Evolutionary conservation across 2,329 filamentous ascomycete genomes (phyloP).

Genomic region (Fusarium hainanense): DNA sequence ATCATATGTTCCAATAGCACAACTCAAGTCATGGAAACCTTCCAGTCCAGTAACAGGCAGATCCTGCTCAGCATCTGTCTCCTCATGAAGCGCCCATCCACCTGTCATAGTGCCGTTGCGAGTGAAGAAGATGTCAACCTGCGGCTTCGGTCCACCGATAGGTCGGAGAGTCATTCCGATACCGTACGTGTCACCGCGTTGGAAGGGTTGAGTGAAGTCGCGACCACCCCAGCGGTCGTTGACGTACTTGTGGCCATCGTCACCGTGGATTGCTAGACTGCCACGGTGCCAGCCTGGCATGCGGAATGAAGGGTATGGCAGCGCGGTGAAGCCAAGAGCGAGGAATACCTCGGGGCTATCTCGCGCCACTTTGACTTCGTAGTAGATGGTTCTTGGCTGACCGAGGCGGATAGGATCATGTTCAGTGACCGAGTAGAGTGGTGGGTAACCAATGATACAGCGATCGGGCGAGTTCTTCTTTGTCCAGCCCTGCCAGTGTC

Average conservation of each 20-base stretch:
- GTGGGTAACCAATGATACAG: conserved; percentile 74
- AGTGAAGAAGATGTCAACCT: conserved; percentile 71
- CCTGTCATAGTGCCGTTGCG: conserved; percentile 69
- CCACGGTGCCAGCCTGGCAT: conserved; percentile 85
- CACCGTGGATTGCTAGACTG: conserved; percentile 79
- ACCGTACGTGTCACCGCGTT: conserved; percentile 73
- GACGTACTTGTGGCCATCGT: conserved; percentile 80
- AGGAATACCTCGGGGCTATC: conserved; percentile 63
- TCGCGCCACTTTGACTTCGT: conserved; percentile 70
- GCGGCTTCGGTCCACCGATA: conserved; percentile 44
- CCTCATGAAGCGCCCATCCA: conserved; percentile 80
- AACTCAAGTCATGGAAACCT: conserved; percentile 76
- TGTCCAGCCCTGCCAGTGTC: conserved; percentile 63
- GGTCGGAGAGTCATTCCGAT: conserved; percentile 74
- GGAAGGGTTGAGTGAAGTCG: conserved; percentile 73
- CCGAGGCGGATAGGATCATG: conserved; percentile 65
- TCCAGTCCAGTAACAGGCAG: conserved; percentile 74
- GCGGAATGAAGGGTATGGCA: conserved; percentile 81
- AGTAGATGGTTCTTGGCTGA: conserved; percentile 71
- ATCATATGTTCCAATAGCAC: conserved; percentile 77
- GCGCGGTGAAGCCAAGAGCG: conserved; percentile 76
- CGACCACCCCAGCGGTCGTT: conserved; percentile 80
- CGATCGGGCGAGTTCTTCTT: conserved; percentile 64
- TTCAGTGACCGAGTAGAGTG: conserved; percentile 71
- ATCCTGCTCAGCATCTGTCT: conserved; percentile 72